These are phyloP conservation scores for Punica granatum DNA, from an alignment of 345 rosid species.

Conservation along the genomic window DNA sequence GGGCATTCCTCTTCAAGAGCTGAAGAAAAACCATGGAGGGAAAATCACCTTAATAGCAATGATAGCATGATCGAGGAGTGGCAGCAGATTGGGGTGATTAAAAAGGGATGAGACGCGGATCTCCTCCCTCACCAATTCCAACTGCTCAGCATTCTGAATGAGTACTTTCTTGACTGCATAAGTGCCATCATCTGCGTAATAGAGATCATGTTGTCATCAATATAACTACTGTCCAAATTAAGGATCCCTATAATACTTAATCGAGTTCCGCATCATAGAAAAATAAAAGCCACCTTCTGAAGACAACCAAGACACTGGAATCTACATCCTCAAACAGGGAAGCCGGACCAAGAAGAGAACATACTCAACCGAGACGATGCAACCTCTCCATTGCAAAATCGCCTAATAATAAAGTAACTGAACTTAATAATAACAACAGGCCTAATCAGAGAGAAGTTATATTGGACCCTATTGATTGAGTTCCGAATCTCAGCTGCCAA, in stretches of 20 bases:
- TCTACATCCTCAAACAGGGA: neutral
- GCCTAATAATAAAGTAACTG: neutral
- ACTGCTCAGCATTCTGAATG: constrained; percentile 77
- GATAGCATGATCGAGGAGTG: constrained; percentile 93
- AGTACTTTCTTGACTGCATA: constrained; percentile 98
- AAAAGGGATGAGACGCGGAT: constrained; percentile 85
- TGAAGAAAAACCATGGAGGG: neutral
- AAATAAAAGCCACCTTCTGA: too few relatives aligned
- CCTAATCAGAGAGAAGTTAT: neutral
- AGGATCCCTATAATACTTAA: neutral
- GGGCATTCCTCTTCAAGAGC: neutral
- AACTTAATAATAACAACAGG: neutral
- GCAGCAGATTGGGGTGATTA: constrained; percentile 84
- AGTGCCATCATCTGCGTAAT: constrained; percentile 66
- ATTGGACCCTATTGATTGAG: neutral
- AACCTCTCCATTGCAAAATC: neutral
- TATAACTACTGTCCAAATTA: neutral
- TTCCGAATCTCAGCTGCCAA: neutral
- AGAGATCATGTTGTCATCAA: neutral
- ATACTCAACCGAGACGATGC: neutral
- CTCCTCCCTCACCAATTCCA: constrained; percentile 89
- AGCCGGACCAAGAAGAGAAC: neutral
- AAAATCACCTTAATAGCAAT: constrained; percentile 68
- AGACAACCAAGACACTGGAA: neutral
- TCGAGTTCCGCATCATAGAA: neutral